A percentile compares a stretch with the other conserved stretches of the same genome.
phyloP scores from a whole-genome alignment of 23 red algal species.

The Cyanidioschyzon merolae region DNA sequence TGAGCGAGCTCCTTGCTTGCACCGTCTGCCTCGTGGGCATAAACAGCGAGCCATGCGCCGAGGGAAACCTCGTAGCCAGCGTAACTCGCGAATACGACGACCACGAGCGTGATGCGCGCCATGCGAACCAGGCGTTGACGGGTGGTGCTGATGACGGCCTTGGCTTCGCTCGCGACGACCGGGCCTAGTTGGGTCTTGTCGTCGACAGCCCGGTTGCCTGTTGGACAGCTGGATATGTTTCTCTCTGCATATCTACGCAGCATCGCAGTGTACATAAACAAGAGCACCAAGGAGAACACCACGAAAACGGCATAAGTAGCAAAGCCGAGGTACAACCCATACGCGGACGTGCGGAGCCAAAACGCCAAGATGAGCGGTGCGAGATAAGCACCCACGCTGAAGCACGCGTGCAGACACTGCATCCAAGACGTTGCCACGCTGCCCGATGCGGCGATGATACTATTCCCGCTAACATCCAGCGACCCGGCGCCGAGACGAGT shows the following conservation, averaged over 20 bases:
- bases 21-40: background rate
- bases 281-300: background rate
- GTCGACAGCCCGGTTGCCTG: too few species aligned
- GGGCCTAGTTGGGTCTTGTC: too few species aligned
- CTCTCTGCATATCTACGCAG: too few species aligned
- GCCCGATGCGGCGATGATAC: background rate
- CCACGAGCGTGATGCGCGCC: background rate
- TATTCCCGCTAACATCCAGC: conserved; percentile 8
- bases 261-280: background rate
- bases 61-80: conserved; percentile 13
- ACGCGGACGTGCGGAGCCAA: background rate
- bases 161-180: too few species aligned
- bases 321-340: background rate
- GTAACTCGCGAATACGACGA: background rate
- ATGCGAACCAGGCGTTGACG: background rate
- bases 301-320: background rate
- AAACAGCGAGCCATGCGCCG: background rate
- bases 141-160: too few species aligned
- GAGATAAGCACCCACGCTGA: background rate
- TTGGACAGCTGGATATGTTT: too few species aligned
- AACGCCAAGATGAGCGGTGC: background rate
- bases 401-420: background rate
- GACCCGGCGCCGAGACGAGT: conserved; percentile 7
- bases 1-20: background rate
- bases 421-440: background rate